Conservation (phyloP, 495 filamentous ascomycete species). For the Geoglossum glabrum region DNA sequence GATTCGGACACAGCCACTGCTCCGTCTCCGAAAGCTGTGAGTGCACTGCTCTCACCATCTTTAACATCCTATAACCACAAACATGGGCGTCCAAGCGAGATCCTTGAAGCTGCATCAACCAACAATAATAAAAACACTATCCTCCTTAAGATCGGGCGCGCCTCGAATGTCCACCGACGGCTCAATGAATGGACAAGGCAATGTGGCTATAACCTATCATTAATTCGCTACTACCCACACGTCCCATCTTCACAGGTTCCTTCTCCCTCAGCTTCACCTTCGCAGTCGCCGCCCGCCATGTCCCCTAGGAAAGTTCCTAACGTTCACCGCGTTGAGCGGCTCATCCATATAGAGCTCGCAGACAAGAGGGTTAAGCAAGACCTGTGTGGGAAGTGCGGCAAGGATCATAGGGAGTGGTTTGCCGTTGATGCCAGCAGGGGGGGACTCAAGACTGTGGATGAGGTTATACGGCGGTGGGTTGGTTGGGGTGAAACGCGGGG, state of each 20-base stretch:
- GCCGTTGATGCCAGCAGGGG: conserved; percentile 59
- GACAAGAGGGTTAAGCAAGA: conserved; percentile 40
- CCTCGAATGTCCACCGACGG: conserved; percentile 75
- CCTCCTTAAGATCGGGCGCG: conserved; percentile 80
- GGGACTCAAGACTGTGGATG: conserved; percentile 58
- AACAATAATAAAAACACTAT: conserved; percentile 25
- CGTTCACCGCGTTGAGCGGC: conserved; percentile 68
- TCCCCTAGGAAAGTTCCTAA: conserved; percentile 49
- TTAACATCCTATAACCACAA: neutral
- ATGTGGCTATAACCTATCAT: conserved; percentile 67
- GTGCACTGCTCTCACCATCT: neutral
- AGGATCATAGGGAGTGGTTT: conserved; percentile 90
- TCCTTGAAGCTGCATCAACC: conserved; percentile 1
- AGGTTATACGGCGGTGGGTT: conserved; percentile 69
- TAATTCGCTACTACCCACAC: conserved; percentile 87
- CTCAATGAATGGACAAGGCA: conserved; percentile 85
- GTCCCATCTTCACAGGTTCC: conserved; percentile 29
- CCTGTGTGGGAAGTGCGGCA: conserved; percentile 60
- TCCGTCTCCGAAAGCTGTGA: neutral
- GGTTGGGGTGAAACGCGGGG: conserved; percentile 40
- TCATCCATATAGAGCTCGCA: conserved; percentile 77
- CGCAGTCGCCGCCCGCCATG: conserved; percentile 10
- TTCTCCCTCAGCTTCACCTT: conserved; percentile 15
- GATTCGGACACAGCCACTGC: neutral
- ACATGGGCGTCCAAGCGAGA: conserved; percentile 8